Percentiles rank a stretch among this genome's conserved stretches.
These are phyloP conservation scores for Marasmius oreades DNA, from an alignment of 1,284 basidiomycete genomes.

Conservation along the genomic window DNA sequence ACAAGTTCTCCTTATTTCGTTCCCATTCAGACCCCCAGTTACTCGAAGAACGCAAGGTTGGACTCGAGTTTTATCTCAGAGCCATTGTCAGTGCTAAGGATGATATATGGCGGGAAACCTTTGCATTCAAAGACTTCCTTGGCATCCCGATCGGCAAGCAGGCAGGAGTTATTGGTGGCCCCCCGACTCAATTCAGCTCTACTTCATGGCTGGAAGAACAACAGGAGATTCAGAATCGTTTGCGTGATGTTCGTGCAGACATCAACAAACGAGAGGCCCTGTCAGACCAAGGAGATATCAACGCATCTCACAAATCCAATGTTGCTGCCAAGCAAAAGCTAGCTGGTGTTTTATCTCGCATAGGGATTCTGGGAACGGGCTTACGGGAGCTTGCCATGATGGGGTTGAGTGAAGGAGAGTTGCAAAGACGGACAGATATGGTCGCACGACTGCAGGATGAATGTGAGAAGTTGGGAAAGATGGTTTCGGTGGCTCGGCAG, in stretches of 20 bases:
- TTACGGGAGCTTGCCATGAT: slow-evolving; percentile 60
- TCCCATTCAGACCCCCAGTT: slow-evolving; percentile 46
- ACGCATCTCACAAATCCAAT: slow-evolving; percentile 74
- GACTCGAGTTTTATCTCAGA: slow-evolving; percentile 84
- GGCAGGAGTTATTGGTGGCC: slow-evolving; percentile 26
- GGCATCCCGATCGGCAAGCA: slow-evolving; percentile 71
- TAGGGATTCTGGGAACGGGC: slow-evolving; percentile 69
- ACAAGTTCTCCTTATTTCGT: slow-evolving; percentile 62
- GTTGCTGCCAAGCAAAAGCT: slow-evolving; percentile 83
- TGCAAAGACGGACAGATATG: slow-evolving; percentile 81
- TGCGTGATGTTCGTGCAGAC: slow-evolving; percentile 79
- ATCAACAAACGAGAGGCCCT: slow-evolving; percentile 86
- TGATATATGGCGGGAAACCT: slow-evolving; percentile 75
- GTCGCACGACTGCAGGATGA: slow-evolving; percentile 81
- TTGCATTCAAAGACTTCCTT: slow-evolving; percentile 85
- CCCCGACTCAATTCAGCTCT: slow-evolving; percentile 56
- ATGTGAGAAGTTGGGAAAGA: slow-evolving; percentile 77
- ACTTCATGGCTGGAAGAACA: slow-evolving; percentile 87
- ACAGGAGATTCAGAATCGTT: slow-evolving; percentile 64
- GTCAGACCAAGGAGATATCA: slow-evolving; percentile 68
- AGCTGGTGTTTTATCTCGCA: slow-evolving; percentile 67
- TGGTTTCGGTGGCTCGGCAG: slow-evolving; percentile 70
- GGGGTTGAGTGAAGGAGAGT: slow-evolving; percentile 81
- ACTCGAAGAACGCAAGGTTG: slow-evolving; percentile 70
- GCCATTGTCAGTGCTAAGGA: slow-evolving; percentile 82